These are phyloP conservation scores for Pontederia paniculata DNA, from an alignment of 176 grass and related monocot species.

Conservation along the genomic window DNA sequence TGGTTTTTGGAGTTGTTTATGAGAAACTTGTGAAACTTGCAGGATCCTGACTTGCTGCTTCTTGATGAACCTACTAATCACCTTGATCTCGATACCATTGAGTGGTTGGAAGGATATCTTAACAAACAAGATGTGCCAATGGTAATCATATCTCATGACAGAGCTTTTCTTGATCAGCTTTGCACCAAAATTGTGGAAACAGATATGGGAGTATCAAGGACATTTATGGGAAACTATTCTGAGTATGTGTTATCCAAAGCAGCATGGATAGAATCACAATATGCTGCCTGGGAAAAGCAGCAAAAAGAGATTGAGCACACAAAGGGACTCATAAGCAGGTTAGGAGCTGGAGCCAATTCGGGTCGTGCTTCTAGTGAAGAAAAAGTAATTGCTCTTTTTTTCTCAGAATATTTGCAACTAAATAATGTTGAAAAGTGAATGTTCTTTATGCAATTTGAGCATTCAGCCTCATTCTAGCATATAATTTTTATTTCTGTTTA, in stretches of 20 bases:
- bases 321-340: slow-evolving; percentile 85
- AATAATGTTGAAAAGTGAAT: too few species aligned
- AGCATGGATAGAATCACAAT: slow-evolving; percentile 54
- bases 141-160: slow-evolving; percentile 97
- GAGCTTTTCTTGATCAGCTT: slow-evolving; percentile 84
- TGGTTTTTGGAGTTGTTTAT: neutral
- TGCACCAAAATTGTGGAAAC: slow-evolving; percentile 94
- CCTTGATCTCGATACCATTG: slow-evolving; percentile 88
- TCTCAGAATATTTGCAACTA: neutral
- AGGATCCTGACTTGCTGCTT: slow-evolving; percentile 91
- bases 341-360: slow-evolving; percentile 80
- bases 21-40: slow-evolving; percentile 7
- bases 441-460: too few species aligned
- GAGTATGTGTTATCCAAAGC: slow-evolving; percentile 73
- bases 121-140: slow-evolving; percentile 78
- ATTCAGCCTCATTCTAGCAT: too few species aligned
- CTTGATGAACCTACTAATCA: slow-evolving; percentile 98
- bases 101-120: slow-evolving; percentile 90
- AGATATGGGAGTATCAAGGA: slow-evolving; percentile 86
- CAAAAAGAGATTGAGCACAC: slow-evolving; percentile 93
- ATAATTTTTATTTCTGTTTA: too few species aligned
- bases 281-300: slow-evolving; percentile 91
- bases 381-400: slow-evolving; percentile 40
- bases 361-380: slow-evolving; percentile 93
- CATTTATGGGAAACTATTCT: slow-evolving; percentile 87